Evolutionary conservation across 164 flowering plant genomes (phyloP).

Genomic region (Sedum album): DNA sequence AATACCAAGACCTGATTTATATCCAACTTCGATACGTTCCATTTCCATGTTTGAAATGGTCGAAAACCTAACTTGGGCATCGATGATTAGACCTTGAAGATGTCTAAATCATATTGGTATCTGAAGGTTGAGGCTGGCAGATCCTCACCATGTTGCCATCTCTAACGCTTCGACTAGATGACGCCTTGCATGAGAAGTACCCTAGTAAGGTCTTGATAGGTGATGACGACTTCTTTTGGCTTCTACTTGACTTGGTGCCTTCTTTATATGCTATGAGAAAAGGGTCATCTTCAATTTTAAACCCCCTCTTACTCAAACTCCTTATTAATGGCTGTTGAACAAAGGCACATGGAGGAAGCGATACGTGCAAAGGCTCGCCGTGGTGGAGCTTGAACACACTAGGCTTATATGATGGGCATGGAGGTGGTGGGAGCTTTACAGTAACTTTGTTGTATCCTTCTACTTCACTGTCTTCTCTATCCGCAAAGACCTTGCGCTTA

Average conservation of each 20-base stretch:
- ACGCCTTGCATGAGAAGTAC: too few species aligned
- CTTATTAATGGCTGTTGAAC: conserved; percentile 9
- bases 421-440: conserved; percentile 25
- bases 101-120: too few species aligned
- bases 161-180: conserved; percentile 15
- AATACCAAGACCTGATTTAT: not conserved
- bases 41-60: not conserved
- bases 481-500: conserved; percentile 17
- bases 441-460: not conserved
- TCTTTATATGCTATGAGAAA: too few species aligned
- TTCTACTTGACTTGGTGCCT: too few species aligned
- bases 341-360: conserved; percentile 35
- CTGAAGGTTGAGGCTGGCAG: not conserved
- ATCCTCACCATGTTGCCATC: conserved; percentile 36
- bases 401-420: conserved; percentile 17
- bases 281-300: too few species aligned
- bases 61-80: not conserved
- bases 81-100: not conserved
- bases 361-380: too few species aligned
- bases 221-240: too few species aligned
- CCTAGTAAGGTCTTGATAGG: too few species aligned
- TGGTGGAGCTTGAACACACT: too few species aligned
- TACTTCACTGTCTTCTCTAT: not conserved
- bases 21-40: not conserved
- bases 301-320: too few species aligned